A percentile compares a stretch with the other conserved stretches of the same genome.
These are phyloP conservation scores for Dryas integrifolia DNA, from an alignment of 331 rosid genomes.

Conservation along the genomic window DNA sequence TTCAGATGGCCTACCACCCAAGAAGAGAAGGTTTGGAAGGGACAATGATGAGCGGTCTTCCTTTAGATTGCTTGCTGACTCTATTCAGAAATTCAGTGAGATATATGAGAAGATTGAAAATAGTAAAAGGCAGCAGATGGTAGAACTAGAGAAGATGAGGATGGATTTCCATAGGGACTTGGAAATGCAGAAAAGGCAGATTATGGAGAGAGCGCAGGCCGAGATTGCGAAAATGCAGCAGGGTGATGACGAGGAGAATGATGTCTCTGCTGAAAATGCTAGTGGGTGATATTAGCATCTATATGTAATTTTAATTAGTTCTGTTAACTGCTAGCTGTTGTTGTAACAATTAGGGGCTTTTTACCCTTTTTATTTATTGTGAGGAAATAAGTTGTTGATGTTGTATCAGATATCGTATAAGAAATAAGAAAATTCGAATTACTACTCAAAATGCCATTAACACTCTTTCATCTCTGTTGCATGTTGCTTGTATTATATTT, in stretches of 20 bases:
- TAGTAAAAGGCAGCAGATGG: slow-evolving; percentile 47
- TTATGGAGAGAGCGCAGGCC: slow-evolving; percentile 55
- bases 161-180: slow-evolving; percentile 53
- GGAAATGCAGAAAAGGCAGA: slow-evolving; percentile 64
- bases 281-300: slow-evolving; percentile 37
- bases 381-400: slow-evolving; percentile 41
- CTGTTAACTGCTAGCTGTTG: slow-evolving; percentile 40
- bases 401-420: slow-evolving; percentile 29
- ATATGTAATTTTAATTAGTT: slow-evolving; percentile 31
- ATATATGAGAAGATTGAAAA: slow-evolving; percentile 67
- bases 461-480: not conserved
- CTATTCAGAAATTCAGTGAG: slow-evolving; percentile 57
- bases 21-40: slow-evolving; percentile 49
- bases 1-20: slow-evolving; percentile 50
- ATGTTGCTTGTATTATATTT: not conserved
- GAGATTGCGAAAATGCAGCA: slow-evolving; percentile 59
- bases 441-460: not conserved
- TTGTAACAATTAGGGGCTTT: slow-evolving; percentile 33
- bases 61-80: slow-evolving; percentile 59
- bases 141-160: slow-evolving; percentile 56
- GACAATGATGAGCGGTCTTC: slow-evolving; percentile 44
- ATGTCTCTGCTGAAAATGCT: slow-evolving; percentile 47
- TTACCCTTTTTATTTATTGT: slow-evolving; percentile 20
- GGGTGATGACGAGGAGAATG: slow-evolving; percentile 49
- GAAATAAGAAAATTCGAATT: slow-evolving; percentile 11